phyloP scores from a whole-genome alignment of 257 asterid genomes.

The Przewalskia tangutica region DNA sequence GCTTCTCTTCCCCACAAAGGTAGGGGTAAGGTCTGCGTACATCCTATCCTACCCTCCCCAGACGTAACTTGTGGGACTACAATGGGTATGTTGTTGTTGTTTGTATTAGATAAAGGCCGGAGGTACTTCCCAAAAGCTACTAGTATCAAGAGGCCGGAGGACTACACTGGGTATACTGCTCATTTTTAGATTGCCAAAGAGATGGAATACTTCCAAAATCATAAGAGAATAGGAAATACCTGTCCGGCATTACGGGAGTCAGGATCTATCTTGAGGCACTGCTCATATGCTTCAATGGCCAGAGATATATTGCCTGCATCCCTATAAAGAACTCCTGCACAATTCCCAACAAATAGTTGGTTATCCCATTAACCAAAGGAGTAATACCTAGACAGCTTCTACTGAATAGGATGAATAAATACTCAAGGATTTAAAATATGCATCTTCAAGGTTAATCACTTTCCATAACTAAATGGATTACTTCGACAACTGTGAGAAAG shows the following conservation, averaged over 20 bases:
- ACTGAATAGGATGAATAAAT: neutral
- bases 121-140: neutral
- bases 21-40: no score
- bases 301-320: slow-evolving; percentile 95
- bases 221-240: slow-evolving; percentile 33
- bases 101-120: neutral
- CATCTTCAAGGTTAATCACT: neutral
- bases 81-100: no score
- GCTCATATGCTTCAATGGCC: slow-evolving; percentile 98
- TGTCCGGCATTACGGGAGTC: slow-evolving; percentile 99
- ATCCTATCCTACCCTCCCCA: no score
- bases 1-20: no score
- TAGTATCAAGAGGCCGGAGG: neutral
- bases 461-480: neutral
- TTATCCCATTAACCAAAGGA: neutral
- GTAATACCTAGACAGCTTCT: neutral
- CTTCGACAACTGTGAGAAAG: neutral
- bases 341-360: neutral
- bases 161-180: no score
- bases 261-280: slow-evolving; percentile 94
- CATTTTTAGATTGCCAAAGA: no score
- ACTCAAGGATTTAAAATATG: neutral
- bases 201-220: neutral
- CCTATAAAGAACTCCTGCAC: slow-evolving; percentile 87
- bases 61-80: no score